Percentiles rank a stretch among this genome's conserved stretches.
Conservation (phyloP, 2,329 filamentous ascomycete species). For the Capronia epimyces region DNA sequence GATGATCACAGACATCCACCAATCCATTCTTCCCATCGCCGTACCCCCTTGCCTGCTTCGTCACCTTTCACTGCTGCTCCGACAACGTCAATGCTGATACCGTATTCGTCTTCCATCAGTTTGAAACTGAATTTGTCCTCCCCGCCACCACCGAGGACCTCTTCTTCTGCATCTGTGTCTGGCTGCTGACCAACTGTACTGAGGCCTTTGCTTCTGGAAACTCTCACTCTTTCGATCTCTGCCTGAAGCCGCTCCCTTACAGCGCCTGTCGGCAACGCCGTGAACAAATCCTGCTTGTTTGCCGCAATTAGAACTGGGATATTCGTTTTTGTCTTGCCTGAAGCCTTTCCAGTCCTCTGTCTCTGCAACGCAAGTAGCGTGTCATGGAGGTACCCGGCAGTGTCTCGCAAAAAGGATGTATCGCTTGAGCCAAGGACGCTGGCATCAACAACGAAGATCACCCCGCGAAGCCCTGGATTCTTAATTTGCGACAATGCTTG, state of each 20-base stretch:
- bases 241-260: conserved; percentile 70
- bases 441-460: conserved; percentile 88
- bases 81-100: conserved; percentile 68
- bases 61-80: conserved; percentile 62
- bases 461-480: conserved; percentile 53
- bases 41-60: conserved; percentile 62
- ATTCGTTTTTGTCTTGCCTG: conserved; percentile 46
- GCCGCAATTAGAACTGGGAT: conserved; percentile 78
- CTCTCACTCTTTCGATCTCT: conserved; percentile 73
- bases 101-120: conserved; percentile 72
- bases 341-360: conserved; percentile 41
- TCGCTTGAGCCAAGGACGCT: conserved; percentile 51
- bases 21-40: conserved; percentile 89
- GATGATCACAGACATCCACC: conserved; percentile 60
- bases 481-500: conserved; percentile 52
- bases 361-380: conserved; percentile 78
- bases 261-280: conserved; percentile 71
- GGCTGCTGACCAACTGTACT: conserved; percentile 33
- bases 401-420: conserved; percentile 55
- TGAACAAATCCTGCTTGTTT: conserved; percentile 95
- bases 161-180: conserved; percentile 62
- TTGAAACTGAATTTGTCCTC: conserved; percentile 71
- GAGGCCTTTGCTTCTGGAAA: conserved; percentile 71
- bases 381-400: conserved; percentile 83
- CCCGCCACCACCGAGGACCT: conserved; percentile 78